phyloP scores from a whole-genome alignment of 257 asterid genomes.

The Rhazya stricta region DNA sequence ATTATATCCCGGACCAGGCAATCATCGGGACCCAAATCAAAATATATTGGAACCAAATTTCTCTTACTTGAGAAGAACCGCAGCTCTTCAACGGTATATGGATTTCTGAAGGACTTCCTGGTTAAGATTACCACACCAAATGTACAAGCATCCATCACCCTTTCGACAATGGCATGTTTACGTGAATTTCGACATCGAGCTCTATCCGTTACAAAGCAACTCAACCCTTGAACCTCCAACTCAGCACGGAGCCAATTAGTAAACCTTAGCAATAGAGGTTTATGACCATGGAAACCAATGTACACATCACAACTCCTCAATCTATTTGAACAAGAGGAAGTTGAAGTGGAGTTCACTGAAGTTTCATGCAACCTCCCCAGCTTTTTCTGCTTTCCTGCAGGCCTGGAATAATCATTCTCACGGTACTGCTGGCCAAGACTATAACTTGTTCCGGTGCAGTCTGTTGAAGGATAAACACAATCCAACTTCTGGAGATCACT shows the following conservation, averaged over 20 bases:
- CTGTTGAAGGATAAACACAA: conserved; percentile 46
- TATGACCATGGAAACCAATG: conserved; percentile 77
- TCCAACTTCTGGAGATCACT: conserved; percentile 44
- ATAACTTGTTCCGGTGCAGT: conserved; percentile 40
- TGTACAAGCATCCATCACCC: conserved; percentile 72
- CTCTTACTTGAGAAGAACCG: conserved; percentile 81
- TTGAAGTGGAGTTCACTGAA: conserved; percentile 41
- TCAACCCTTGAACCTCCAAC: conserved; percentile 76
- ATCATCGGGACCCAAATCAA: conserved; percentile 81
- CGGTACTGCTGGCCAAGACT: conserved; percentile 25
- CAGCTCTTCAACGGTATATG: conserved; percentile 82
- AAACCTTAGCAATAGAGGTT: conserved; percentile 54
- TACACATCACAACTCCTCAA: conserved; percentile 75
- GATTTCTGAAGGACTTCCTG: conserved; percentile 77
- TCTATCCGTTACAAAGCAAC: conserved; percentile 76
- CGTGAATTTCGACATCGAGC: conserved; percentile 61
- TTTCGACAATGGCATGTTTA: conserved; percentile 60
- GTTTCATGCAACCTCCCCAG: conserved; percentile 42
- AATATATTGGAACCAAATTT: conserved; percentile 84
- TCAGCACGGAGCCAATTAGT: conserved; percentile 87
- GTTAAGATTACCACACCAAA: conserved; percentile 84
- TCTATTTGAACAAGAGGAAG: conserved; percentile 55
- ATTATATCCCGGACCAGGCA: conserved; percentile 84
- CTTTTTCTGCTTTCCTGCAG: conserved; percentile 44
- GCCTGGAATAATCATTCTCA: conserved; percentile 35